Evolutionary conservation across 108 stramenopile species (phyloP), one percentile per base, ranked within the genome.

Genomic region (Ochromonas danica): DNA sequence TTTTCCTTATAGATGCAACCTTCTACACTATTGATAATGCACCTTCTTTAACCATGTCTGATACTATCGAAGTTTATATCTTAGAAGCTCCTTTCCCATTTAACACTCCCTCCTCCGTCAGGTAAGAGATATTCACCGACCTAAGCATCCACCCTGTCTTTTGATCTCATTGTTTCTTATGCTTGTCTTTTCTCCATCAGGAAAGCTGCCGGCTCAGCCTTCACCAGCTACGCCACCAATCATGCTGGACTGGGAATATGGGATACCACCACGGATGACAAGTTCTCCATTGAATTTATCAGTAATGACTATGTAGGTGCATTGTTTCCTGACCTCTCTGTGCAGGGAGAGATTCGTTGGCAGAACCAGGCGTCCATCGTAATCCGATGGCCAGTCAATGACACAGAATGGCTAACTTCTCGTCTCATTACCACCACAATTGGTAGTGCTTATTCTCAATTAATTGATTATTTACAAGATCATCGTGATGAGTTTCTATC

Each of bases 41-140:
- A 14, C 63, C 63, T 14, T 14, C 30, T 25, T 35, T 67, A 35
- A 6, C 63, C 3, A 22, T 35, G 14, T 67, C 63, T 6, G 33
- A 67, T 36, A 3, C 17, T 6, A 25, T 67, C 33, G 33, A 67
- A 36, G 6, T 67, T 10, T 67, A 35, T 36, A 14, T 14, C 25
- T 67, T 67, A 33, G 63, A 67, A 67, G 63, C 63, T 35, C 31
- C 63, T 35, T 67, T 67, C 35, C 63, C 63, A 36, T 67, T 14
- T 33, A 67, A 67, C 25, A 67, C 63, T 67, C 63, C 63, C 6
- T 25, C 27, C 3, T 36, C 35, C 3, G 31, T 67, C 17, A 67
- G 25, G 63, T 67, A 67, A 67, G 31, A 14, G 10, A 14, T 14
- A 51, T 14, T 22, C 22, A 14, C 6, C 22, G 45, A 51, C 6